These are phyloP conservation scores for Trichoderma sp. DNA, from an alignment of 2,329 filamentous ascomycete species.

Conservation along the genomic window DNA sequence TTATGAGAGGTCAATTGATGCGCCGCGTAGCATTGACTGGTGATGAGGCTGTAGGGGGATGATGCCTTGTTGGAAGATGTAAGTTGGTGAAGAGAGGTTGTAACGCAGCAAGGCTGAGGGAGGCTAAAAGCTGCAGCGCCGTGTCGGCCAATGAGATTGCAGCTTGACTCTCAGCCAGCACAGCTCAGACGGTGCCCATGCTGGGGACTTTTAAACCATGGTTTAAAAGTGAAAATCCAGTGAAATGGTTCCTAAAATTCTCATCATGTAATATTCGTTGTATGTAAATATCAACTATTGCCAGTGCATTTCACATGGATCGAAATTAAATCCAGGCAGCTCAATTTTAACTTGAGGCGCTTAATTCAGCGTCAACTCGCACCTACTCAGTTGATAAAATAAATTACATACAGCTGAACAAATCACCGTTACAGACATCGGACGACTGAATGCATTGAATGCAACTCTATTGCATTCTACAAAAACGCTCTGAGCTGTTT, in stretches of 20 bases:
- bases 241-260: background rate
- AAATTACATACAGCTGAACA: background rate
- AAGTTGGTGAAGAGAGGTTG: constrained; percentile 10
- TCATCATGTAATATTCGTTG: background rate
- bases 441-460: background rate
- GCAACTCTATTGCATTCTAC: background rate
- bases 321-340: too few species aligned
- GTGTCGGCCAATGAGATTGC: constrained; percentile 10
- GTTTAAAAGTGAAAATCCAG: background rate
- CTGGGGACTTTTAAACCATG: background rate
- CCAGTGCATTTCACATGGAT: background rate
- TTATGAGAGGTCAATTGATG: background rate
- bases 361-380: too few species aligned
- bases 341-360: too few species aligned
- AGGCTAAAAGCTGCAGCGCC: constrained; percentile 13
- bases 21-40: background rate
- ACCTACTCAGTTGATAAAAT: background rate
- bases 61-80: background rate
- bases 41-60: background rate
- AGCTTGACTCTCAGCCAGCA: background rate
- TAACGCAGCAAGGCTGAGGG: constrained; percentile 18
- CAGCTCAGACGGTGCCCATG: background rate
- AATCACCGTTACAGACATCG: background rate
- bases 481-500: background rate
- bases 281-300: background rate